Evolutionary conservation across 1,284 basidiomycete genomes (phyloP).

Genomic region (Meira miltonrushii): DNA sequence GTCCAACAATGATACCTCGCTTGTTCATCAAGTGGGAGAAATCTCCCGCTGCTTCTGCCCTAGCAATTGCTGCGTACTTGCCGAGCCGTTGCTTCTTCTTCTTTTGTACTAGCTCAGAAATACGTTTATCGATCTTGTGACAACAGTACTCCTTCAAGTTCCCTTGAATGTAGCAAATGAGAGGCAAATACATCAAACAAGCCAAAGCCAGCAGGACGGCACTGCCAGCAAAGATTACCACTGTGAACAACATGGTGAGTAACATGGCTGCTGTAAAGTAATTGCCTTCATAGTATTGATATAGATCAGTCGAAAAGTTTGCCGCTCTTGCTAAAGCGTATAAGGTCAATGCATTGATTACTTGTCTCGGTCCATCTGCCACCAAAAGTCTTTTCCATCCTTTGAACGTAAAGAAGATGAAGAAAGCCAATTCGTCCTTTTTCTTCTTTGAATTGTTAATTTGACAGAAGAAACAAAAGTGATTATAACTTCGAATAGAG

Average conservation of each 20-base stretch:
- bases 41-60: constrained; percentile 83
- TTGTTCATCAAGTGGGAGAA: constrained; percentile 88
- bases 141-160: constrained; percentile 96
- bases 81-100: constrained; percentile 79
- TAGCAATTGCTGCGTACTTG: constrained; percentile 74
- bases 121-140: constrained; percentile 96
- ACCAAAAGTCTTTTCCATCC: constrained; percentile 89
- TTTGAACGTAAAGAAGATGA: constrained; percentile 99
- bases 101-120: constrained; percentile 84
- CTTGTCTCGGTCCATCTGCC: constrained; percentile 94
- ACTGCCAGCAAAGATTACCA: constrained; percentile 77
- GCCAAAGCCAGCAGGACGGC: constrained; percentile 75
- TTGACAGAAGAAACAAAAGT: constrained; percentile 96
- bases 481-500: constrained; percentile 75
- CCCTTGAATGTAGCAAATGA: constrained; percentile 89
- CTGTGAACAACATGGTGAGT: constrained; percentile 83
- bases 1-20: constrained; percentile 74
- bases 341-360: constrained; percentile 88
- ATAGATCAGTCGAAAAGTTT: constrained; percentile 64
- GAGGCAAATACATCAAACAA: constrained; percentile 80
- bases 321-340: constrained; percentile 83
- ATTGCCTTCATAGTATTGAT: constrained; percentile 58
- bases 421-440: constrained; percentile 96
- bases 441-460: constrained; percentile 92
- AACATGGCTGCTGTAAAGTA: constrained; percentile 76